Base-by-base conservation (phyloP, 805 yeast genomes). In the Teunomyces aglyptinius region DNA sequence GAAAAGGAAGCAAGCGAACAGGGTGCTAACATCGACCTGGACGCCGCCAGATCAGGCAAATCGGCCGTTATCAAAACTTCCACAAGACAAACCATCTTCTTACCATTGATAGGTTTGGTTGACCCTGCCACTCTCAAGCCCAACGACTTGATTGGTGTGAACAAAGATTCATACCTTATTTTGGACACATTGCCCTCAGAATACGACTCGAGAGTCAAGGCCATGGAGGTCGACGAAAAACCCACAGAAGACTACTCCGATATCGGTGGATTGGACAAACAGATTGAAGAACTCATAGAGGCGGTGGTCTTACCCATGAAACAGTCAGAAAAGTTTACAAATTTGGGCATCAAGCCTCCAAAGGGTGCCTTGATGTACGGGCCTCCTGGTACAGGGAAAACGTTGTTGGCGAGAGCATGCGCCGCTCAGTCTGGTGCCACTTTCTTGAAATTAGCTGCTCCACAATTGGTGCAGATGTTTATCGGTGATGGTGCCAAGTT, bases 221-320 rank as follows among this genome's bases (percentile, higher is more conserved):
- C 98, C 10, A 89, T 94, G 99, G 99, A 94, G 68, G 99, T 94
- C 43, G 99, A 94, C 65, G 99, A 94, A 71, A 91, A 92, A 64
- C 99, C 99, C 49, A 86, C 96, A 1, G 99, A 94, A 67, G 89
- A 96, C 8, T 94, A 94, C 63, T 84, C 95, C 1, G 99, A 94
- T 65, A 95, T 94, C 57, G 99, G 99, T 63, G 99, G 99, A 8
- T 77, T 94, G 58, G 98, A 92, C 68, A 94, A 94, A 70, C 99
- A 94, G 68, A 94, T 94, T 58, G 98, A 94, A 71, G 99, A 94
- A 68, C 77, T 94, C 50, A 96, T 92, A 46, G 99, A 94, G 73
- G 99, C 98, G 1, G 96, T 94, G 42, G 99, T 94, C 20, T 77
- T 94, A 51, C 99, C 99, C 28, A 90, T 94, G 96, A 92, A 91